Evolutionary conservation across 1,139 yeast species (phyloP), one percentile per base, ranked within the genome.

Genomic region (Nakaseomyces delphensis): DNA sequence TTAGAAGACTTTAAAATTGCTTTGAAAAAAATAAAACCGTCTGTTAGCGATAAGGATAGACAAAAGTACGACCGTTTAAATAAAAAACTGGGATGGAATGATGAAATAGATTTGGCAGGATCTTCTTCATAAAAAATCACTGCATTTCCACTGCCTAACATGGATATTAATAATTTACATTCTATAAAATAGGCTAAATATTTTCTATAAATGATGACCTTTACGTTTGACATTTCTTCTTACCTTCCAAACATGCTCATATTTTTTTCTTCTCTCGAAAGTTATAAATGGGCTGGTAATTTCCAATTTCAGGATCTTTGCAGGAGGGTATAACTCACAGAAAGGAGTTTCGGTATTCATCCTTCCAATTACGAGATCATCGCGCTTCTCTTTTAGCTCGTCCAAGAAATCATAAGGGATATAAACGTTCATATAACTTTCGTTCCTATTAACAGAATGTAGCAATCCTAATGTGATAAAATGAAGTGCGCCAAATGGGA

Each of bases 11-110:
- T 91, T 54, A 70, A 70, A 36, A 60, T 55, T 18, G 97, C 98
- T 0, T 73, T 91, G 47, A 67, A 68, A 29, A 76, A 76, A 49
- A 85, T 91, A 13, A 79, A 82, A 48, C 97, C 98, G 1, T 84
- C 95, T 63, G 98, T 91, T 3, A 80, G 87, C 52, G 96, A 87
- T 56, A 71, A 70, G 49, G 98, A 91, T 56, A 74, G 97, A 49
- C 59, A 68, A 30, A 83, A 81, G 54, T 91, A 91, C 59, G 93
- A 83, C 16, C 65, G 61, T 46, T 59, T 78, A 47, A 77, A 75
- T 53, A 75, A 69, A 56, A 69, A 73, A 47, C 71, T 77, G 75
- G 83, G 81, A 0, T 76, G 81, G 81, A 57, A 55, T 41, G 64
- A 60, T 37, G 60, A 59, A 13, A 56, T 48, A 3, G 51, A 46